Percentiles rank a stretch among this genome's conserved stretches.
Conservation (phyloP, 2,329 filamentous ascomycete genomes). For the Fusarium nelsonii region DNA sequence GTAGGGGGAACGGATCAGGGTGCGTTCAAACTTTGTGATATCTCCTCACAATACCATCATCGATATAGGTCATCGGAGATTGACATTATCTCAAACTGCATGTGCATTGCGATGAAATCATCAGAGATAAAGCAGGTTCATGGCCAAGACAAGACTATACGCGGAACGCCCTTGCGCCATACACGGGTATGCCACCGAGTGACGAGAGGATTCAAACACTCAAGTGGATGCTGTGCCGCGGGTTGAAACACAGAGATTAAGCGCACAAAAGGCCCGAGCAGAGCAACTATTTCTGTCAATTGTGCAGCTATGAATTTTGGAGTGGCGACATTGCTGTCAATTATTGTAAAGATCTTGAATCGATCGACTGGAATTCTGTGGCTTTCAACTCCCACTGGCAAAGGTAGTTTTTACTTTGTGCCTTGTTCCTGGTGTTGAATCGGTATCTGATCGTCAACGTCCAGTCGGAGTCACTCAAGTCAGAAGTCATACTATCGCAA, state of each 20-base stretch:
- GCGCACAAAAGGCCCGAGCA: constrained; percentile 16
- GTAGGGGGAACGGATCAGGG: constrained; percentile 11
- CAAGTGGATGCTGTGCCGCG: constrained; percentile 28
- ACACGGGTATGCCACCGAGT: constrained; percentile 30
- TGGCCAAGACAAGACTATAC: constrained; percentile 12
- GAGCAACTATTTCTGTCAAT: background rate
- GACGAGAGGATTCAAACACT: constrained; percentile 18
- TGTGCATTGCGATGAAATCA: constrained; percentile 1
- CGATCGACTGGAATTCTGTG: constrained; percentile 33
- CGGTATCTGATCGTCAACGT: background rate
- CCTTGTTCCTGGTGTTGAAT: constrained; percentile 32
- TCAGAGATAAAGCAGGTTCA: constrained; percentile 2
- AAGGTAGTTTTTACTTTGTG: constrained; percentile 12
- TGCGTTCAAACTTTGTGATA: constrained; percentile 5
- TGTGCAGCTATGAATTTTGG: background rate
- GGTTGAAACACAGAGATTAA: constrained; percentile 21
- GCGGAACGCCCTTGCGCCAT: constrained; percentile 14
- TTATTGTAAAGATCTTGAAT: background rate
- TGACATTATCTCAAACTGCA: constrained; percentile 8
- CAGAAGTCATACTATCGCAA: background rate
- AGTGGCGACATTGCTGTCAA: constrained; percentile 7
- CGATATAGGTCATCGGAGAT: constrained; percentile 19
- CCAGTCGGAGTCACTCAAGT: constrained; percentile 1
- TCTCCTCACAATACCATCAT: background rate
- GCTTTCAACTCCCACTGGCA: constrained; percentile 27